Percentiles rank a stretch among this genome's conserved stretches.
phyloP scores from a whole-genome alignment of 495 filamentous ascomycete genomes.

The Neurospora sublineolata region DNA sequence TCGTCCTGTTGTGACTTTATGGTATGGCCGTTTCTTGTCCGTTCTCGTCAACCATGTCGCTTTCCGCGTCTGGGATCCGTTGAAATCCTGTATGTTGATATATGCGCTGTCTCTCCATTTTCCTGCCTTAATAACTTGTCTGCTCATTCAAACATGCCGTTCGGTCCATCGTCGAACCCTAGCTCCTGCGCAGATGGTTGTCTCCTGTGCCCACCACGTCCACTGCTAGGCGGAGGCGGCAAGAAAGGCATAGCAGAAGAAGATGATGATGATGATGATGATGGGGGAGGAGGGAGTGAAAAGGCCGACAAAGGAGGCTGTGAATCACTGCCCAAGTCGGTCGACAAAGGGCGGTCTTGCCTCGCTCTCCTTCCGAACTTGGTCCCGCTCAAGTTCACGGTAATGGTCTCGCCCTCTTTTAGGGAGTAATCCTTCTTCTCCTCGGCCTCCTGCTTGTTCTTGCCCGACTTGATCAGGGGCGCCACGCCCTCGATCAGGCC shows the following conservation, averaged over 20 bases:
- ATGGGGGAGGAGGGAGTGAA: conserved; percentile 40
- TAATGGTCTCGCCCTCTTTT: conserved; percentile 79
- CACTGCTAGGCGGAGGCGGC: conserved; percentile 51
- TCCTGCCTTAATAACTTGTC: background rate
- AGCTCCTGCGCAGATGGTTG: conserved; percentile 39
- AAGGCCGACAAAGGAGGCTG: conserved; percentile 30
- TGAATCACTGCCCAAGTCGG: conserved; percentile 6
- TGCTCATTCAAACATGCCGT: conserved; percentile 45
- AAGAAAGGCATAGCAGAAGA: conserved; percentile 12
- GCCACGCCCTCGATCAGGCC: conserved; percentile 24
- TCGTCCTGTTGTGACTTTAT: background rate
- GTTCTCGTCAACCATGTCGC: background rate
- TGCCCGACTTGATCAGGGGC: conserved; percentile 15
- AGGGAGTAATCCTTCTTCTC: conserved; percentile 62
- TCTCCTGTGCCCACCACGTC: conserved; percentile 40
- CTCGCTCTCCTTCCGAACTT: conserved; percentile 32
- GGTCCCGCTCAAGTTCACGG: conserved; percentile 54
- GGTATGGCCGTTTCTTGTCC: background rate
- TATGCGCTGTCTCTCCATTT: background rate
- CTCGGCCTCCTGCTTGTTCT: conserved; percentile 21
- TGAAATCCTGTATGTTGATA: background rate
- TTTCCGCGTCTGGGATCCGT: background rate
- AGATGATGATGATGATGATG: background rate
- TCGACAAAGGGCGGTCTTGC: conserved; percentile 7
- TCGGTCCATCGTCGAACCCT: conserved; percentile 56